Base-by-base conservation (phyloP, 768 basidiomycete genomes). In the Agrocybe chaxingu region DNA sequence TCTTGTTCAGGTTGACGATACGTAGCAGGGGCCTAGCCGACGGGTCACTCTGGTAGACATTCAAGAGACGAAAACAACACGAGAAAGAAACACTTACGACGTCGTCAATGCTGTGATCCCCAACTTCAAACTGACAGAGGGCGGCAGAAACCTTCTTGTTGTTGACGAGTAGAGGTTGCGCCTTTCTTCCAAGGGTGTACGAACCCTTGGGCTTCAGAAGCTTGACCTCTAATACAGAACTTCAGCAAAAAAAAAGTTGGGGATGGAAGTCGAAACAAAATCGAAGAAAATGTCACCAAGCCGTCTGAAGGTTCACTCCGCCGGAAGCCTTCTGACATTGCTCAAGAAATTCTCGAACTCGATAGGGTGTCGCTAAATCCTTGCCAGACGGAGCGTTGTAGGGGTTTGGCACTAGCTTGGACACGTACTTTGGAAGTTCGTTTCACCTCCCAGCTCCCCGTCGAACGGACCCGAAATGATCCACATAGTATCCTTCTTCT, bases 131-230 rank as follows among this genome's bases (percentile, higher is more conserved):
- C 42, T 73, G 65, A 42, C 79, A 81, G 54, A 87, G 83, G 16
- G 79, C 69, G 29, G 75, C 72, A 0, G 88, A 90, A 41, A 92
- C 73, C 61, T 80, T 84, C 59, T 82, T 82, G 67, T 73, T 75
- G 51, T 76, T 77, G 41, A 90, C 66, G 3, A 73, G 29, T 1
- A 91, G 67, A 0, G 71, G 70, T 38, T 66, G 65, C 1, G 74
- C 78, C 64, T 79, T 85, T 37, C 89, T 73, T 11, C 87, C 86
- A 0, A 90, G 56, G 0, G 58, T 34, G 50, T 87, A 83, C 9
- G 69, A 70, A 34, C 65, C 73, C 11, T 78, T 77, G 1, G 85
- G 72, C 62, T 85, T 88, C 39, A 91, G 70, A 16, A 89, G 64
- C 60, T 88, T 89, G 9, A 55, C 52, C 53, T 70, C 70, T 71